Percentiles rank a stretch among this genome's conserved stretches.
These are phyloP conservation scores for Starmerella scarabaei DNA, from an alignment of 805 yeast species.

Conservation along the genomic window DNA sequence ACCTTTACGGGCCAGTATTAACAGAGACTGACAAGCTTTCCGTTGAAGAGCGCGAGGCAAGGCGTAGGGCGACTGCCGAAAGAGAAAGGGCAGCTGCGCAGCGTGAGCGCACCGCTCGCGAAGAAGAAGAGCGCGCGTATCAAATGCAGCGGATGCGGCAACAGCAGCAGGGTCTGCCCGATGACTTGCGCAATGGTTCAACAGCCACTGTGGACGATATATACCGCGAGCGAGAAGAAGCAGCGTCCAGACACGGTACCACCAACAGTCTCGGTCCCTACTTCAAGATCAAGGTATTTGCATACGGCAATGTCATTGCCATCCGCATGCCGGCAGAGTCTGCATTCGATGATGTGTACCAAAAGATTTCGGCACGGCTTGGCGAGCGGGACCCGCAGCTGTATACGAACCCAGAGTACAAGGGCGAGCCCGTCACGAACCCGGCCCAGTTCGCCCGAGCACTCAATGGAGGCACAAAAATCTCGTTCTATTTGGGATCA, in stretches of 20 bases:
- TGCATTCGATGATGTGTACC: conserved; percentile 24
- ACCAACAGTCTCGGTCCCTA: conserved; percentile 5
- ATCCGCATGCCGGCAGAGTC: conserved; percentile 28
- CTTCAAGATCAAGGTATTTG: conserved; percentile 30
- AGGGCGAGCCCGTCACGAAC: conserved; percentile 21
- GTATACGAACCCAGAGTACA: conserved; percentile 22
- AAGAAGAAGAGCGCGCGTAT: background rate
- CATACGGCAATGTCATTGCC: conserved; percentile 30
- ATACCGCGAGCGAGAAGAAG: background rate
- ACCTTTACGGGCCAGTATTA: too few relatives aligned
- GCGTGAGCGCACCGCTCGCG: background rate
- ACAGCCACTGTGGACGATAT: conserved; percentile 1
- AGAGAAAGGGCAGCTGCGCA: background rate
- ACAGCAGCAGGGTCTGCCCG: background rate
- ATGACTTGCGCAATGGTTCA: background rate
- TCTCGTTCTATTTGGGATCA: conserved; percentile 22
- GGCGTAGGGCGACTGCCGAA: too few relatives aligned
- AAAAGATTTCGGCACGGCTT: conserved; percentile 26
- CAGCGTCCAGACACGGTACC: background rate
- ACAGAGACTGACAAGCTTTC: too few relatives aligned
- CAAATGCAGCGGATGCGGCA: background rate
- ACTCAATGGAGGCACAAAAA: conserved; percentile 23
- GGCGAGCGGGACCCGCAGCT: conserved; percentile 22
- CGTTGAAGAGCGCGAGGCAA: too few relatives aligned
- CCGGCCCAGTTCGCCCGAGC: conserved; percentile 24